These are phyloP conservation scores for Santalum album DNA, from an alignment of 164 flowering plant species.

Conservation along the genomic window DNA sequence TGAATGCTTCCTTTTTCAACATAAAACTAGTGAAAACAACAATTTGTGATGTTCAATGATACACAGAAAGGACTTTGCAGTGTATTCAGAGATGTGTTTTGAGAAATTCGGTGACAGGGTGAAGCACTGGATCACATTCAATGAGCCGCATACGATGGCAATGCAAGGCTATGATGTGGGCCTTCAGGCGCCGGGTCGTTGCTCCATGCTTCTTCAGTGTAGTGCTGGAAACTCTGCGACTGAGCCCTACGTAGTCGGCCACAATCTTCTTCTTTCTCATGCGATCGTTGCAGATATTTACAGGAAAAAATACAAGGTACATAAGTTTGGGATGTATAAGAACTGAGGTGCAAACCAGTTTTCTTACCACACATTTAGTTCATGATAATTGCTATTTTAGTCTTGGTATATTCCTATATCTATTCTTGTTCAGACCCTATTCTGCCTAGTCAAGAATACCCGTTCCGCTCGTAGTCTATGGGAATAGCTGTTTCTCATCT, in stretches of 20 bases:
- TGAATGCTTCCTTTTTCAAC: background rate
- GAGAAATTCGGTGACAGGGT: slow-evolving; percentile 84
- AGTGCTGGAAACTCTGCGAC: slow-evolving; percentile 73
- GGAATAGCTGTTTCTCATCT: too few species aligned
- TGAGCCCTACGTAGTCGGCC: slow-evolving; percentile 86
- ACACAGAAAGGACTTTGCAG: slow-evolving; percentile 69
- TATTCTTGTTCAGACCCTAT: too few species aligned
- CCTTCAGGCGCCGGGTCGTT: slow-evolving; percentile 81
- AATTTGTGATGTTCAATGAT: background rate
- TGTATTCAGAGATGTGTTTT: slow-evolving; percentile 74
- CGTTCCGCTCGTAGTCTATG: too few species aligned
- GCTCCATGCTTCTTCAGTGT: slow-evolving; percentile 67
- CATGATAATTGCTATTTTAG: too few species aligned
- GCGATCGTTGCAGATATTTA: slow-evolving; percentile 54
- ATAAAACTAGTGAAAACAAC: background rate
- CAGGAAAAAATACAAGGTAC: slow-evolving; percentile 65
- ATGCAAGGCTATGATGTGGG: slow-evolving; percentile 81
- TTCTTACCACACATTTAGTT: too few species aligned
- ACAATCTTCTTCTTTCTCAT: slow-evolving; percentile 70
- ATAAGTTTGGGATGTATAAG: too few species aligned
- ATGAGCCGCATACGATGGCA: slow-evolving; percentile 80
- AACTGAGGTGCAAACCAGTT: too few species aligned
- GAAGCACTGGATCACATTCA: slow-evolving; percentile 91
- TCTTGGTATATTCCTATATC: too few species aligned
- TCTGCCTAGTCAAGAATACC: too few species aligned